Conservation (phyloP, 2,329 filamentous ascomycete genomes). For the Sphaerulina musiva region DNA sequence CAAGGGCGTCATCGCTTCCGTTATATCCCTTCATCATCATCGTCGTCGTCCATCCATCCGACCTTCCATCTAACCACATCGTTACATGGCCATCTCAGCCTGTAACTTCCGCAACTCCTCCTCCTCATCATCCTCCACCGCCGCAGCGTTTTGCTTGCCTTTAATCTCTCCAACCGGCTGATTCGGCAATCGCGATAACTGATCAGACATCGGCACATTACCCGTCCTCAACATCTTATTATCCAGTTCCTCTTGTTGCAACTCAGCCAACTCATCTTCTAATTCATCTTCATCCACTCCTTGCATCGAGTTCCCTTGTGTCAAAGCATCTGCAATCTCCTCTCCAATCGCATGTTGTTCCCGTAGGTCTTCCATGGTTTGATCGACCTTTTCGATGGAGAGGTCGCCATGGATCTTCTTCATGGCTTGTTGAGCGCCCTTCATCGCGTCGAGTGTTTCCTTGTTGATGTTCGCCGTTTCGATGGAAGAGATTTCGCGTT, state of each 20-base stretch:
- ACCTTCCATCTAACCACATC: neutral
- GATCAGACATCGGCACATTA: conserved; percentile 71
- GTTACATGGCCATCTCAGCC: conserved; percentile 91
- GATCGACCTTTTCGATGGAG: conserved; percentile 89
- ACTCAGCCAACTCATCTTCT: conserved; percentile 72
- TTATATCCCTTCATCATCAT: no score
- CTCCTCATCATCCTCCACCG: conserved; percentile 78
- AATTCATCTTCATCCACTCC: conserved; percentile 79
- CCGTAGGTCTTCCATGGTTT: conserved; percentile 86
- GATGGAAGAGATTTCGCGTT: conserved; percentile 93
- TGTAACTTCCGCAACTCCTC: conserved; percentile 88
- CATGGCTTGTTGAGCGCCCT: conserved; percentile 85
- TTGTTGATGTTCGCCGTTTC: conserved; percentile 98
- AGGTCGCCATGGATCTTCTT: conserved; percentile 84
- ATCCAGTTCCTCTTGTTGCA: conserved; percentile 91
- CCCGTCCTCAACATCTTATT: conserved; percentile 89
- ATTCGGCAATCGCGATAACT: conserved; percentile 68
- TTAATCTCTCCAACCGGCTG: conserved; percentile 69
- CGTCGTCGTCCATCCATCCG: neutral
- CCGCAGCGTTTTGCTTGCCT: conserved; percentile 43
- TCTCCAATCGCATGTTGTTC: conserved; percentile 91
- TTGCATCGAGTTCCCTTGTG: conserved; percentile 59
- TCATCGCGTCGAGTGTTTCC: conserved; percentile 90
- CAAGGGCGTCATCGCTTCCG: no score
- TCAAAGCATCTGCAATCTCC: conserved; percentile 84